Percentiles rank a stretch among this genome's conserved stretches.
Evolutionary conservation across 371 early-diverging fungal genomes (phyloP).

Genomic region (Circinella umbellata): DNA sequence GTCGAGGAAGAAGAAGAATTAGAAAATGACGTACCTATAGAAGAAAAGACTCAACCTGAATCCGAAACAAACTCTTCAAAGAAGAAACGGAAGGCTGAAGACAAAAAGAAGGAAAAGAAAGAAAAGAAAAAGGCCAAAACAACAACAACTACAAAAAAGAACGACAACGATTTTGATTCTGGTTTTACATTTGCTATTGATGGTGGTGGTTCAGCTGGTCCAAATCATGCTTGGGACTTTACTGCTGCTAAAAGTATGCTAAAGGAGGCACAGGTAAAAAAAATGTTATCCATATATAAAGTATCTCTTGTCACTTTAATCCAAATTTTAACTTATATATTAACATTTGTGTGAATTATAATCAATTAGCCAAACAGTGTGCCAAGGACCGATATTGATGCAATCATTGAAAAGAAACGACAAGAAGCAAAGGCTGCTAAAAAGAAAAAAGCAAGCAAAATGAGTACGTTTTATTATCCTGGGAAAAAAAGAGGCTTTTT

Average conservation of each 20-base stretch:
- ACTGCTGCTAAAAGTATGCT: constrained; percentile 78
- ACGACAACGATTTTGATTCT: constrained; percentile 58
- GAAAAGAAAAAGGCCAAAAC: constrained; percentile 19
- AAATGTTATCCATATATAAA: not conserved
- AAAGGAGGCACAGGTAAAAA: constrained; percentile 57
- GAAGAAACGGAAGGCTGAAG: constrained; percentile 24
- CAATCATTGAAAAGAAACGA: constrained; percentile 73
- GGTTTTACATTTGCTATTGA: constrained; percentile 81
- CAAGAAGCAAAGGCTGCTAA: constrained; percentile 42
- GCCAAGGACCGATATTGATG: constrained; percentile 60
- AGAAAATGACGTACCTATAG: constrained; percentile 27
- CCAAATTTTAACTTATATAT: not conserved
- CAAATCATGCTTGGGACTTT: constrained; percentile 83
- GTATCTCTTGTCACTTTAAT: not conserved
- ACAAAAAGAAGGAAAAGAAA: constrained; percentile 36
- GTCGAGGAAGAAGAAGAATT: constrained; percentile 44
- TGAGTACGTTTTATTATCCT: not conserved
- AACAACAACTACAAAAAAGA: constrained; percentile 31
- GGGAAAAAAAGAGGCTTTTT: too few relatives aligned
- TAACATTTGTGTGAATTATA: not conserved
- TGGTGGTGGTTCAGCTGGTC: constrained; percentile 60
- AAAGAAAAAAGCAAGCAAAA: constrained; percentile 19
- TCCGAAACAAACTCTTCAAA: constrained; percentile 11
- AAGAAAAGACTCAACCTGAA: constrained; percentile 17
- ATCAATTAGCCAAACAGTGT: constrained; percentile 18